A percentile compares a stretch with the other conserved stretches of the same genome.
Conservation (phyloP, 2,329 filamentous ascomycete genomes). For the Cladobotryum mycophilum region DNA sequence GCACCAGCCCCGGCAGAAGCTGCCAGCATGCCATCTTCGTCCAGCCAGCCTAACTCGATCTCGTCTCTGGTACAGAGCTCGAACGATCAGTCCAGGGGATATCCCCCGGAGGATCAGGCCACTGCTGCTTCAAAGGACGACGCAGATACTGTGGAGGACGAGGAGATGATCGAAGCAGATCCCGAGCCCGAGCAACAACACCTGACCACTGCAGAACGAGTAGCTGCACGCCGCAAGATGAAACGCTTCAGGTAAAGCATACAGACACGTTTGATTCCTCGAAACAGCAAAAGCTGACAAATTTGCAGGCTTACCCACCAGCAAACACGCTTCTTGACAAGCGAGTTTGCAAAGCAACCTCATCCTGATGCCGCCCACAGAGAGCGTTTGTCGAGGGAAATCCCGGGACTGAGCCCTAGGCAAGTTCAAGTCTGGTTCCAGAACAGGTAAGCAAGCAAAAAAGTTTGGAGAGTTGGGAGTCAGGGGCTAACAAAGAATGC, state of each 20-base stretch:
- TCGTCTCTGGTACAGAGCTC: neutral
- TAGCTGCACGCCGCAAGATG: constrained; percentile 58
- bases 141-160: constrained; percentile 51
- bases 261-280: neutral
- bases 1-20: constrained; percentile 34
- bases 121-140: constrained; percentile 29
- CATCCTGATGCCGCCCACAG: constrained; percentile 89
- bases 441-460: constrained; percentile 62
- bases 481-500: constrained; percentile 5
- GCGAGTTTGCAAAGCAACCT: constrained; percentile 89
- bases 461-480: neutral
- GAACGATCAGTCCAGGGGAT: constrained; percentile 1
- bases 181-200: constrained; percentile 29
- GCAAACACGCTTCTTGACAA: constrained; percentile 96
- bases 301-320: constrained; percentile 77
- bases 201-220: constrained; percentile 51
- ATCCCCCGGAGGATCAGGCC: constrained; percentile 6
- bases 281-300: neutral
- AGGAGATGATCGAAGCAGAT: constrained; percentile 46
- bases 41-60: constrained; percentile 35
- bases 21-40: constrained; percentile 31
- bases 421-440: constrained; percentile 99
- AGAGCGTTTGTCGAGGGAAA: constrained; percentile 80
- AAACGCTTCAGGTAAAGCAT: constrained; percentile 67
- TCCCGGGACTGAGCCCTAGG: constrained; percentile 82